These are phyloP conservation scores for Apophysomyces ossiformis DNA, from an alignment of 371 early-diverging fungal genomes.

Conservation along the genomic window DNA sequence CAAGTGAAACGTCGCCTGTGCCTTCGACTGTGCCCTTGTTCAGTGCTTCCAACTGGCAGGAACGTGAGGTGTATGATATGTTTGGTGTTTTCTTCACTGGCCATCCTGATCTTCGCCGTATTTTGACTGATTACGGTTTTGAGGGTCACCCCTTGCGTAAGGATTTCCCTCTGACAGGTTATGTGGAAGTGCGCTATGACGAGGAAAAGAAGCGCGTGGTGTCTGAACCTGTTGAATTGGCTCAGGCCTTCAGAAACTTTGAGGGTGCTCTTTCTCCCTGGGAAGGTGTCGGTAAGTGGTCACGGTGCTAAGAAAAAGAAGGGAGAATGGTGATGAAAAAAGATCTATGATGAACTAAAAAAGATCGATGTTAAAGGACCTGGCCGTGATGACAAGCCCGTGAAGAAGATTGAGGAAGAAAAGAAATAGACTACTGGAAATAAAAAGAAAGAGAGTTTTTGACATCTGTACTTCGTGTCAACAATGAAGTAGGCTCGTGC, in stretches of 20 bases:
- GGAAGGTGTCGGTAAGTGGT: constrained; percentile 77
- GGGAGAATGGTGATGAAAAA: no score
- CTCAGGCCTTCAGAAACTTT: constrained; percentile 97
- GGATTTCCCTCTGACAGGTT: constrained; percentile 98
- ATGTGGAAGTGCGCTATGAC: constrained; percentile 94
- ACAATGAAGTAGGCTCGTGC: no score
- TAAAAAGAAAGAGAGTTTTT: background rate
- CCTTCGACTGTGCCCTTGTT: constrained; percentile 81
- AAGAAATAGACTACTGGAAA: background rate
- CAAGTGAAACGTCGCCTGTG: constrained; percentile 89
- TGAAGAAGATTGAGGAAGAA: constrained; percentile 5
- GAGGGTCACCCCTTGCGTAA: constrained; percentile 98
- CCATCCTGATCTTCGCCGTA: constrained; percentile 96
- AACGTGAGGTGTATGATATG: constrained; percentile 99
- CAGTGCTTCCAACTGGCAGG: constrained; percentile 95
- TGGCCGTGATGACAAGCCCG: constrained; percentile 8
- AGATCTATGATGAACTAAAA: background rate
- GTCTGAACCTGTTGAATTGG: constrained; percentile 93
- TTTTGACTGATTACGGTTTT: constrained; percentile 98
- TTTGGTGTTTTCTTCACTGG: constrained; percentile 95
- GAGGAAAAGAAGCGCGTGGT: constrained; percentile 96
- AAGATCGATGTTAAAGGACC: background rate
- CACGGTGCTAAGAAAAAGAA: constrained; percentile 4
- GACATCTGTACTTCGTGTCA: background rate
- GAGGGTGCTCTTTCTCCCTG: constrained; percentile 86